Conservation (phyloP, 2,329 filamentous ascomycete genomes). For the Volutella citrinella region DNA sequence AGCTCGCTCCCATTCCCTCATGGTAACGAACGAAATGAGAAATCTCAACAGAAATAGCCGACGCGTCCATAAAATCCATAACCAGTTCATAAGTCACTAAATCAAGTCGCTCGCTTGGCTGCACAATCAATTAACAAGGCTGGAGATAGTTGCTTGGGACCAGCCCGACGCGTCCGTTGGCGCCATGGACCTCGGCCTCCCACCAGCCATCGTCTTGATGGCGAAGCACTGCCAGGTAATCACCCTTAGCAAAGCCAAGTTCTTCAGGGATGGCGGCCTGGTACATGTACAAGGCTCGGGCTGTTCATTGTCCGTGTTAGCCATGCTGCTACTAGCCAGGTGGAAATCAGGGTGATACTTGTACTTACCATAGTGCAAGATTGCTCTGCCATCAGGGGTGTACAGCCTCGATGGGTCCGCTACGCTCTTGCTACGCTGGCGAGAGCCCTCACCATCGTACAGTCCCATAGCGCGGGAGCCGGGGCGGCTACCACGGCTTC, state of each 20-base stretch:
- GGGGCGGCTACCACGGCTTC: constrained; percentile 49
- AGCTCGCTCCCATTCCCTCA: too few relatives aligned
- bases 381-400: constrained; percentile 80
- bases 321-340: background rate
- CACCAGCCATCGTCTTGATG: constrained; percentile 99
- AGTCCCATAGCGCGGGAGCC: constrained; percentile 52
- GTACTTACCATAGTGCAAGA: constrained; percentile 88
- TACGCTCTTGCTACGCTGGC: constrained; percentile 76
- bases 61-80: constrained; percentile 9
- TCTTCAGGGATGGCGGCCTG: constrained; percentile 94
- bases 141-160: constrained; percentile 69
- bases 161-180: constrained; percentile 56
- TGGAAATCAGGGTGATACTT: background rate
- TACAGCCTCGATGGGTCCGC: constrained; percentile 80
- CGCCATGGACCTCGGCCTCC: constrained; percentile 88
- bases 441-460: constrained; percentile 49
- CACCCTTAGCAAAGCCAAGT: constrained; percentile 86
- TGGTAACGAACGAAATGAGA: too few relatives aligned
- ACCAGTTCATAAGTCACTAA: constrained; percentile 8
- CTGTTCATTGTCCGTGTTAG: constrained; percentile 45
- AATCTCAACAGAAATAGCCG: constrained; percentile 8
- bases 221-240: constrained; percentile 81
- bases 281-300: constrained; percentile 92
- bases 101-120: too few relatives aligned
- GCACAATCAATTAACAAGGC: constrained; percentile 46